phyloP scores from a whole-genome alignment of 75 land plant genomes.

The Pinus tabuliformis region DNA sequence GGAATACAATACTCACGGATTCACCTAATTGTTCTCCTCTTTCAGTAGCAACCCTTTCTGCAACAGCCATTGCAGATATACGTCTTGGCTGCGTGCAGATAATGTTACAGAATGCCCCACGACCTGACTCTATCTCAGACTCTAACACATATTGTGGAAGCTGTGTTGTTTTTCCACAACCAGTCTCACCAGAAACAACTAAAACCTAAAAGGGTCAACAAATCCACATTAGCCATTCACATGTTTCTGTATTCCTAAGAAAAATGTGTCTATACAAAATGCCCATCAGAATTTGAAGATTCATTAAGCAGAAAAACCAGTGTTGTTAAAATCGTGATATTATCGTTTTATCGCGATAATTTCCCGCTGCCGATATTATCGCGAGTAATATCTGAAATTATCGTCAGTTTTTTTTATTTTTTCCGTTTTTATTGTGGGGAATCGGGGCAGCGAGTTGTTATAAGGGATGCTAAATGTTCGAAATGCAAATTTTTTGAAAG shows the following conservation, averaged over 20 bases:
- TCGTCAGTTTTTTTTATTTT: too few relatives aligned
- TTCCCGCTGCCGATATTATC: too few relatives aligned
- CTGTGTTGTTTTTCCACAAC: slow-evolving; percentile 99
- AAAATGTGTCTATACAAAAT: background rate
- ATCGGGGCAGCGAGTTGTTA: too few relatives aligned
- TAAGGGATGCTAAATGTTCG: too few relatives aligned
- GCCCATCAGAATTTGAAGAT: background rate
- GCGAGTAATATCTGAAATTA: too few relatives aligned
- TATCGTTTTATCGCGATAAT: too few relatives aligned
- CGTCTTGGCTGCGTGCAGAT: slow-evolving; percentile 98
- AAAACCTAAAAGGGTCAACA: slow-evolving; percentile 55
- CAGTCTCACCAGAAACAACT: slow-evolving; percentile 97
- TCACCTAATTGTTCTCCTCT: slow-evolving; percentile 94
- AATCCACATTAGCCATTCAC: background rate
- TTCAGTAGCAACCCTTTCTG: slow-evolving; percentile 94
- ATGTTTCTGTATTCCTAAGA: background rate
- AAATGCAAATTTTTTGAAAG: too few relatives aligned
- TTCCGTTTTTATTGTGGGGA: too few relatives aligned
- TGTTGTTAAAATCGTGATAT: too few relatives aligned
- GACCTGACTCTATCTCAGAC: slow-evolving; percentile 90
- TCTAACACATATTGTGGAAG: slow-evolving; percentile 94
- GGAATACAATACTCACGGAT: slow-evolving; percentile 47
- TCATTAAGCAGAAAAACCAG: too few relatives aligned
- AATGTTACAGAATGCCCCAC: slow-evolving; percentile 92
- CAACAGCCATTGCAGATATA: slow-evolving; percentile 95